Base-by-base conservation (phyloP, 805 yeast species). In the Candida silvatica region DNA sequence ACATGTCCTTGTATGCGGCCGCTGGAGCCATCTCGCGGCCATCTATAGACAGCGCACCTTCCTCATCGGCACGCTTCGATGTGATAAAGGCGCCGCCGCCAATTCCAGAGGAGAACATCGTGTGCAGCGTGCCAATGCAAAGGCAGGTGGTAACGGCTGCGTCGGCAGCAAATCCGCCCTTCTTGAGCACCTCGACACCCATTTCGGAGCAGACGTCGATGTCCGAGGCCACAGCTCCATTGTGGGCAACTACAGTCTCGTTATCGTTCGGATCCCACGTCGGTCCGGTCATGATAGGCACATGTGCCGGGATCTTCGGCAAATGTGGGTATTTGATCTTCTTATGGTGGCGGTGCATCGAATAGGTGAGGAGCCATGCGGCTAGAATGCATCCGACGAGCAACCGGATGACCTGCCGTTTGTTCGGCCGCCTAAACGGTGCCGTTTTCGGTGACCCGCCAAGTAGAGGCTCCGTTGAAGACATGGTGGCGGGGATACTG, bases 61-160 rank as follows among this genome's bases (percentile, higher is more conserved):
- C 66, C 9, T 66, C 61, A 19, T 54, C 57, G 29, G 52, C 52
- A 24, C 44, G 43, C 26, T 54, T 49, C 4, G 75, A 66, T 1
- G 77, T 69, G 29, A 82, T 80, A 47, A 73, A 86, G 0, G 82
- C 85, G 7, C 98, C 97, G 4, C 97, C 97, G 3, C 97, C 97
- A 6, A 97, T 96, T 29, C 90, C 78, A 0, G 97, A 95, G 2
- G 94, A 79, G 38, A 80, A 79, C 61, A 80, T 85, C 42, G 86
- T 77, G 51, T 84, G 83, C 17, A 85, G 59, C 36, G 83, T 68
- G 2, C 97, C 97, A 22, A 90, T 75, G 51, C 98, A 90, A 20
- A 90, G 64, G 0, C 94, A 85, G 9, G 84, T 82, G 0, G 95
- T 80, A 2, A 90, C 80, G 0, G 95, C 84, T 0, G 96, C 95